Evolutionary conservation across 1,139 yeast species (phyloP).

Genomic region (Hansenula lynferdii): DNA sequence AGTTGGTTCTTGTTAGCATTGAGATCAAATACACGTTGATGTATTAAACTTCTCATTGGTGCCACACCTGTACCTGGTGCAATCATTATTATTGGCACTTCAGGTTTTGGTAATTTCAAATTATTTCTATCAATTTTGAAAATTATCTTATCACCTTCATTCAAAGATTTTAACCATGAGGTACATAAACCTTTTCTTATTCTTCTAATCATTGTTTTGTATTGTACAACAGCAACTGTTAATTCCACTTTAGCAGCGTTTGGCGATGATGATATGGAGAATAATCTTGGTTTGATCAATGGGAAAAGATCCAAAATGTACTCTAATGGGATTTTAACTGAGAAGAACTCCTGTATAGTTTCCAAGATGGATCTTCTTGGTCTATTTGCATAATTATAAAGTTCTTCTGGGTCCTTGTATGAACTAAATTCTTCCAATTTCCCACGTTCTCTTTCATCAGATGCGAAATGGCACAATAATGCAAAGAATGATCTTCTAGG

Average conservation of each 20-base stretch:
- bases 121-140: constrained; percentile 51
- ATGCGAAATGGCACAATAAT: constrained; percentile 66
- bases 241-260: constrained; percentile 34
- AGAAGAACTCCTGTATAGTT: constrained; percentile 73
- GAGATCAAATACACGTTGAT: constrained; percentile 23
- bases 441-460: constrained; percentile 63
- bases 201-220: constrained; percentile 73
- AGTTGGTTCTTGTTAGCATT: constrained; percentile 27
- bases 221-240: constrained; percentile 81
- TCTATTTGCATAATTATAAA: constrained; percentile 84
- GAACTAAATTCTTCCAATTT: constrained; percentile 74
- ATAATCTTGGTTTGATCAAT: constrained; percentile 69
- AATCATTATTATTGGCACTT: constrained; percentile 61
- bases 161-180: constrained; percentile 57
- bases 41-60: constrained; percentile 71
- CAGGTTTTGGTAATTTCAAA: constrained; percentile 29
- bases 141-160: constrained; percentile 43
- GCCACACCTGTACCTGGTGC: constrained; percentile 96
- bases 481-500: constrained; percentile 83
- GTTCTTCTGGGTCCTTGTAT: constrained; percentile 67
- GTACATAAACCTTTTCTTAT: constrained; percentile 83
- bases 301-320: constrained; percentile 78
- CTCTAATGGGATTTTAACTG: constrained; percentile 67
- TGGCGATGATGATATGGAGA: constrained; percentile 72
- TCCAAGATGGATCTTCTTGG: constrained; percentile 88